These are phyloP conservation scores for Lepidium campestre DNA, from an alignment of 441 rosid species.

Conservation along the genomic window DNA sequence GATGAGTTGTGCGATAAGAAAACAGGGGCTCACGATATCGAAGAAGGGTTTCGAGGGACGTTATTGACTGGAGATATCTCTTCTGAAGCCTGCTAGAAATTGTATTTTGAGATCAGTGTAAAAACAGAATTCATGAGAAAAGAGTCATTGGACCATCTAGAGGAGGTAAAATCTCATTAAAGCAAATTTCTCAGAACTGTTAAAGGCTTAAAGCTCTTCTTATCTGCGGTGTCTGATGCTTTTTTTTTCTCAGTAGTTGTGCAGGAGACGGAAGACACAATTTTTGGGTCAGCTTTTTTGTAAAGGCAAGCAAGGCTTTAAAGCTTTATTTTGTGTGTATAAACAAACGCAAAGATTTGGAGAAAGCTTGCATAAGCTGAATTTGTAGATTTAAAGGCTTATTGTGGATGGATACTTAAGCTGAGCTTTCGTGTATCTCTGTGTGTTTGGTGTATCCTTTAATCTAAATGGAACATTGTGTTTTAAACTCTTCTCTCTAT, in stretches of 20 bases:
- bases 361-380: slow-evolving; percentile 14
- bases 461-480: not conserved
- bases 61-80: slow-evolving; percentile 65
- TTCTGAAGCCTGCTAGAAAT: slow-evolving; percentile 53
- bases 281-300: slow-evolving; percentile 20
- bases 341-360: slow-evolving; percentile 2
- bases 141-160: slow-evolving; percentile 13
- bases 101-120: slow-evolving; percentile 9
- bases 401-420: slow-evolving; percentile 11
- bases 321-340: slow-evolving; percentile 10
- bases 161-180: slow-evolving; percentile 1
- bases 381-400: slow-evolving; percentile 2
- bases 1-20: slow-evolving; percentile 84
- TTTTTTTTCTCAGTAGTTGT: slow-evolving; percentile 21
- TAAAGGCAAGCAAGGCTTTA: slow-evolving; percentile 15
- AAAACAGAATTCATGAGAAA: not conserved
- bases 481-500: not conserved
- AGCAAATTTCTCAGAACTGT: not conserved
- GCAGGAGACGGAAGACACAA: slow-evolving; percentile 16
- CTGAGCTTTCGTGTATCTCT: slow-evolving; percentile 2
- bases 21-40: slow-evolving; percentile 47
- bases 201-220: not conserved
- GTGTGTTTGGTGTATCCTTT: slow-evolving; percentile 4
- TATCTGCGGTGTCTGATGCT: not conserved
- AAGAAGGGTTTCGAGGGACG: slow-evolving; percentile 92